These are phyloP conservation scores for Pilobolus umbonatus DNA, from an alignment of 192 early-diverging fungal species.

Conservation along the genomic window DNA sequence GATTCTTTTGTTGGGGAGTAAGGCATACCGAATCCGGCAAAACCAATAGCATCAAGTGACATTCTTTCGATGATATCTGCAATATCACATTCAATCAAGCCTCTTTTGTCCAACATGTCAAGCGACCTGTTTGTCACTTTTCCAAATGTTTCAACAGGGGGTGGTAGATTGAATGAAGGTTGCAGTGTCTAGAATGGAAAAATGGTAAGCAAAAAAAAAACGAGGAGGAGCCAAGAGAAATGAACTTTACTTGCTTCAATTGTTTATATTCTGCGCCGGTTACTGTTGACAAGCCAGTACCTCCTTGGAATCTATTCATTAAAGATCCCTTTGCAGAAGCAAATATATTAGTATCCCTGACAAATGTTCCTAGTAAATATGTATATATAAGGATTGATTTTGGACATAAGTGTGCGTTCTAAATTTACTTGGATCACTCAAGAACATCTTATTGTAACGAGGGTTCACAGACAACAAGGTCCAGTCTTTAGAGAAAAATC, in stretches of 20 bases:
- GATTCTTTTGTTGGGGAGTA: too few relatives aligned
- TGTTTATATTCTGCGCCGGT: constrained; percentile 16
- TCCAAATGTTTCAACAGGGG: constrained; percentile 12
- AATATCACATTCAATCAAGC: neutral
- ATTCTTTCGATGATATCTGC: constrained; percentile 12
- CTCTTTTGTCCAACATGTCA: constrained; percentile 6
- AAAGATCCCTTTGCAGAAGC: neutral
- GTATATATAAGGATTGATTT: neutral
- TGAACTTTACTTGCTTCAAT: too few relatives aligned
- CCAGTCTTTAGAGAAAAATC: too few relatives aligned
- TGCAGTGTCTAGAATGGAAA: too few relatives aligned
- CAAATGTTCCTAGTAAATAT: neutral
- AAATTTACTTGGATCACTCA: neutral
- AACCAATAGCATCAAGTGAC: constrained; percentile 55
- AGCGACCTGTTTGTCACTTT: neutral
- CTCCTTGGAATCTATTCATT: neutral
- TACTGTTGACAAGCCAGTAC: neutral
- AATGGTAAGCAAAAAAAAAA: constrained; percentile 7
- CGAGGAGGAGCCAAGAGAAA: neutral
- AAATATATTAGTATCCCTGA: neutral
- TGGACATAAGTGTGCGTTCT: neutral
- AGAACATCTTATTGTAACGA: neutral
- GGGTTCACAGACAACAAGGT: too few relatives aligned
- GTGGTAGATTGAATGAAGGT: constrained; percentile 15
- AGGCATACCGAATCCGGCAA: constrained; percentile 40